Conservation (phyloP, 371 early-diverging fungal genomes). For the Mucor piriformis region DNA sequence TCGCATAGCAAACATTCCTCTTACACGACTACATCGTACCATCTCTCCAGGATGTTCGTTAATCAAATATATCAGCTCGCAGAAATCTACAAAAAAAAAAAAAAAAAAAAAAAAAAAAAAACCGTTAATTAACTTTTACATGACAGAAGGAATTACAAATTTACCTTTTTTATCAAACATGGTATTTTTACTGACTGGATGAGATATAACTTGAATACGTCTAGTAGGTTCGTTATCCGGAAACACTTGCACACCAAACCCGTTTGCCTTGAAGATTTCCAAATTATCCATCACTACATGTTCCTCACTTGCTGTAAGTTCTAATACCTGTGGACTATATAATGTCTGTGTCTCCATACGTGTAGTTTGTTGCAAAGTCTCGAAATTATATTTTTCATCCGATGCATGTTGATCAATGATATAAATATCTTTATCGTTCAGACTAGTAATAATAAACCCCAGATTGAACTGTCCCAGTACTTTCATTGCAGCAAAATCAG, state of each 20-base stretch:
- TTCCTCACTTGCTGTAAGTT: slow-evolving; percentile 82
- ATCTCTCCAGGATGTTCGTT: slow-evolving; percentile 52
- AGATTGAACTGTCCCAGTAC: slow-evolving; percentile 98
- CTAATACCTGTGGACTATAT: slow-evolving; percentile 46
- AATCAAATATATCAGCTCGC: slow-evolving; percentile 67
- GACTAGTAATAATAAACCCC: slow-evolving; percentile 91
- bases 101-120: not conserved
- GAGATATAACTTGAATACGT: slow-evolving; percentile 65
- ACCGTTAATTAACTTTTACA: not conserved
- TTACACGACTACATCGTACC: slow-evolving; percentile 65
- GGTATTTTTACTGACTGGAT: slow-evolving; percentile 66
- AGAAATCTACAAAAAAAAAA: slow-evolving; percentile 48
- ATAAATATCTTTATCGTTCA: slow-evolving; percentile 75
- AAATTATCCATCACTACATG: slow-evolving; percentile 75
- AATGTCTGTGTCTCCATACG: slow-evolving; percentile 41
- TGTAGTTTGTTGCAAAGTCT: slow-evolving; percentile 69
- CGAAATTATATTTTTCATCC: slow-evolving; percentile 98
- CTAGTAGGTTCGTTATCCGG: slow-evolving; percentile 60
- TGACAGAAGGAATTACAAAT: not conserved
- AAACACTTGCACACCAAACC: slow-evolving; percentile 74
- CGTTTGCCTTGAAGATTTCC: slow-evolving; percentile 74
- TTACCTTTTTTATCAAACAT: slow-evolving; percentile 56
- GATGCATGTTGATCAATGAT: slow-evolving; percentile 99
- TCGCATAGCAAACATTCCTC: slow-evolving; percentile 74
- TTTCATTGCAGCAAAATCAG: slow-evolving; percentile 84